Percentiles rank a stretch among this genome's conserved stretches.
phyloP scores from a whole-genome alignment of 495 filamentous ascomycete species.

The Daldinia childiae region DNA sequence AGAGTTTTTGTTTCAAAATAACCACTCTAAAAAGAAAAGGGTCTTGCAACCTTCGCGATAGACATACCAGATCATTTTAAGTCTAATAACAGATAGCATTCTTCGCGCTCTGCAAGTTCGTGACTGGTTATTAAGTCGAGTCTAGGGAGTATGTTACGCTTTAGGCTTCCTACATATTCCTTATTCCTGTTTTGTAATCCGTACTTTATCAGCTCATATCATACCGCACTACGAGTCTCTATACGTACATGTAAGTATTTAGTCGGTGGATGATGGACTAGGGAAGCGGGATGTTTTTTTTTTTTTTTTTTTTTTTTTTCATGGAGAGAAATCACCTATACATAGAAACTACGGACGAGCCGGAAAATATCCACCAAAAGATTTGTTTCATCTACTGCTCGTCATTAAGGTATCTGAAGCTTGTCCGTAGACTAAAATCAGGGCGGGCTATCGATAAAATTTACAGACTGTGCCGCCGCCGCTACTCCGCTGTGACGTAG shows the following conservation, averaged over 20 bases:
- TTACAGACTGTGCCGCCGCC: conserved; percentile 22
- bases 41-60: not conserved
- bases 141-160: conserved; percentile 1
- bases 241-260: not conserved
- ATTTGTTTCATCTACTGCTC: conserved; percentile 34
- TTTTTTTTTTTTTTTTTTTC: too few relatives aligned
- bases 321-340: not conserved
- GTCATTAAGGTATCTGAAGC: conserved; percentile 26
- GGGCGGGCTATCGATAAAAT: conserved; percentile 22
- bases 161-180: conserved; percentile 34
- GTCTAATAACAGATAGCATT: conserved; percentile 32
- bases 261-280: not conserved
- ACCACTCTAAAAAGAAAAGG: conserved; percentile 1
- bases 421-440: conserved; percentile 14
- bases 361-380: conserved; percentile 27
- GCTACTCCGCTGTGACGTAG: conserved; percentile 32
- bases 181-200: conserved; percentile 18
- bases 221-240: not conserved
- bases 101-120: conserved; percentile 2
- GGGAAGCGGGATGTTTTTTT: not conserved
- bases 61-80: conserved; percentile 13
- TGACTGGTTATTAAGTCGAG: conserved; percentile 11
- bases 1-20: conserved; percentile 35
- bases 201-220: conserved; percentile 14
- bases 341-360: not conserved